phyloP scores from a whole-genome alignment of 495 filamentous ascomycete genomes.

The Xylaria palmicola region DNA sequence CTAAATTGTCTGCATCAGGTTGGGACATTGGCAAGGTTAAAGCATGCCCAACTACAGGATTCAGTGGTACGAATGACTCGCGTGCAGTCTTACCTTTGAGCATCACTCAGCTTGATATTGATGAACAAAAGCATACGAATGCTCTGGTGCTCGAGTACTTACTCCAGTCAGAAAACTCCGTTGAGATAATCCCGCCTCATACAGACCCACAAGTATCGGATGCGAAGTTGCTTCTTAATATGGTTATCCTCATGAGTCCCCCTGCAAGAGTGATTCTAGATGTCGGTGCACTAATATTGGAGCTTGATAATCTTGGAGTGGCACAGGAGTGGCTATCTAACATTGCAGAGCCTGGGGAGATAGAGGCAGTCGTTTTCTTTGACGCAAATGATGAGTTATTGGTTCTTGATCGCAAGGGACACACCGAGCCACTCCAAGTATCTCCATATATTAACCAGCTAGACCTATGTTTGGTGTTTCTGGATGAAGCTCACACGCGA shows the following conservation, averaged over 20 bases:
- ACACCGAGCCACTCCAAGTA: constrained; percentile 48
- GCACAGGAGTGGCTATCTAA: constrained; percentile 46
- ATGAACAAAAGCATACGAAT: constrained; percentile 60
- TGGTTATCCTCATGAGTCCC: constrained; percentile 39
- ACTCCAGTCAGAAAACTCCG: constrained; percentile 54
- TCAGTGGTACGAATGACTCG: constrained; percentile 74
- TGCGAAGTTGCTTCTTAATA: constrained; percentile 47
- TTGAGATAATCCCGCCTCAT: constrained; percentile 30
- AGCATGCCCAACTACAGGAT: constrained; percentile 56
- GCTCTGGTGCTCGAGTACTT: constrained; percentile 60
- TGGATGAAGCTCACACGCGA: constrained; percentile 75
- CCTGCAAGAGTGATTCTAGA: constrained; percentile 63
- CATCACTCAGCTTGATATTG: constrained; percentile 57
- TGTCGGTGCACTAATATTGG: constrained; percentile 71
- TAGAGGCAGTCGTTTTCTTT: constrained; percentile 56
- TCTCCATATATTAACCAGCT: constrained; percentile 63
- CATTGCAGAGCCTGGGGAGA: constrained; percentile 19
- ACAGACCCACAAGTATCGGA: constrained; percentile 18
- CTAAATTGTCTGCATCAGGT: constrained; percentile 66
- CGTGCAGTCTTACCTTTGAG: constrained; percentile 54
- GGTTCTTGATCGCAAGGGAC: constrained; percentile 45
- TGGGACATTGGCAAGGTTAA: constrained; percentile 63
- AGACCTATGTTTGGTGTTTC: constrained; percentile 63
- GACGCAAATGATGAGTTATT: constrained; percentile 49
- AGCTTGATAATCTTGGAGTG: constrained; percentile 57